Evolutionary conservation across 306 rosid genomes (phyloP), one percentile per base, ranked within the genome.

Genomic region (Begonia loranthoides): DNA sequence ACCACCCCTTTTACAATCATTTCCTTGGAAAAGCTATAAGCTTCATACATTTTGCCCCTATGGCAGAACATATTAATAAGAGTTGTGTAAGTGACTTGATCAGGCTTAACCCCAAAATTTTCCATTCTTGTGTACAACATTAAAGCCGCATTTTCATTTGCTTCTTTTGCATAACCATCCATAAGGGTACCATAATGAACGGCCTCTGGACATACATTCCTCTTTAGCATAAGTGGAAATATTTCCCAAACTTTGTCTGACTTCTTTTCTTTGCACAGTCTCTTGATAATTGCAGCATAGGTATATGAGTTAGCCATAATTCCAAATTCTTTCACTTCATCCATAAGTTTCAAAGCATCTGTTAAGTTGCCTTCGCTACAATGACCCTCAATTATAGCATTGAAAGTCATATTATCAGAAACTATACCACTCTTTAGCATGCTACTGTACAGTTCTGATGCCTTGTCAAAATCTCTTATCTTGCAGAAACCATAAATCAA

Each of bases 201-300:
- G 67, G 50, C 80, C 64, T 55, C 72, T 0, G 82, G 86, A 69
- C 60, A 57, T 50, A 73, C 60, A 66, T 75, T 78, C 63, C 57
- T 63, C 78, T 82, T 82, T 9, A 82, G 66, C 92, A 82, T 82
- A 56, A 58, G 49, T 17, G 86, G 92, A 54, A 82, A 56, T 52
- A 82, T 59, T 62, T 72, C 78, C 78, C 69, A 77, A 17, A 76
- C 76, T 51, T 56, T 70, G 49, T 78, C 62, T 48, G 71, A 52
- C 58, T 57, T 59, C 54, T 72, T 36, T 66, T 62, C 76, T 62
- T 64, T 66, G 60, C 83, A 82, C 53, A 82, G 70, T 65, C 33
- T 58, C 24, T 57, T 41, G 60, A 82, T 68, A 58, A 78, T 40
- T 34, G 74, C 64, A 66, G 73, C 68, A 67, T 67, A 78, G 51